phyloP scores from a whole-genome alignment of 164 flowering plant species.

The Stephania yunnanensis region DNA sequence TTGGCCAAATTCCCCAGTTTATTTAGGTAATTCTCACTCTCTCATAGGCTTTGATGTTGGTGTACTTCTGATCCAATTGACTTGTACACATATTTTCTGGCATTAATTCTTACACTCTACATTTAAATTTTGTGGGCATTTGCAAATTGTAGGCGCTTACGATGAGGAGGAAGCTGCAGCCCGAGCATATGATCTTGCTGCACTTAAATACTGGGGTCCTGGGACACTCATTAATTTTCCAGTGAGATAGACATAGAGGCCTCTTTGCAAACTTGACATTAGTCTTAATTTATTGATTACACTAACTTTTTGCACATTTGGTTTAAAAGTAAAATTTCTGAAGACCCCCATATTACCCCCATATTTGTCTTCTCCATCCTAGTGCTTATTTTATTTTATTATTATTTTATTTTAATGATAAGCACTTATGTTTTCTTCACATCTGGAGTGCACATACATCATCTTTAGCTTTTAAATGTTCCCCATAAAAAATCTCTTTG shows the following conservation, averaged over 20 bases:
- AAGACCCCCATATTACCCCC: not conserved
- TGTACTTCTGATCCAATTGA: not conserved
- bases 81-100: not conserved
- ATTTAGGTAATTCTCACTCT: conserved; percentile 57
- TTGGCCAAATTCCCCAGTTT: conserved; percentile 43
- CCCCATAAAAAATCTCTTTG: not conserved
- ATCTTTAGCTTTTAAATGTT: not conserved
- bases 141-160: conserved; percentile 69
- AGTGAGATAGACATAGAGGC: conserved; percentile 40
- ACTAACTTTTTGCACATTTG: not conserved
- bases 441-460: not conserved
- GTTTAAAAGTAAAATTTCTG: not conserved
- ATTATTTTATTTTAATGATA: not conserved
- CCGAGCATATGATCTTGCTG: conserved; percentile 99
- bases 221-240: conserved; percentile 98
- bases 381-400: not conserved
- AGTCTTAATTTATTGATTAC: not conserved
- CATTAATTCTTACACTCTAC: not conserved
- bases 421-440: not conserved
- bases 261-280: not conserved
- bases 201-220: conserved; percentile 98
- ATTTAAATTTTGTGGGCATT: not conserved
- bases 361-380: not conserved
- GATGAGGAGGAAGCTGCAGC: conserved; percentile 99
- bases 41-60: conserved; percentile 1